Evolutionary conservation across 2,329 filamentous ascomycete genomes (phyloP).

Genomic region (Diaporthe sp.): DNA sequence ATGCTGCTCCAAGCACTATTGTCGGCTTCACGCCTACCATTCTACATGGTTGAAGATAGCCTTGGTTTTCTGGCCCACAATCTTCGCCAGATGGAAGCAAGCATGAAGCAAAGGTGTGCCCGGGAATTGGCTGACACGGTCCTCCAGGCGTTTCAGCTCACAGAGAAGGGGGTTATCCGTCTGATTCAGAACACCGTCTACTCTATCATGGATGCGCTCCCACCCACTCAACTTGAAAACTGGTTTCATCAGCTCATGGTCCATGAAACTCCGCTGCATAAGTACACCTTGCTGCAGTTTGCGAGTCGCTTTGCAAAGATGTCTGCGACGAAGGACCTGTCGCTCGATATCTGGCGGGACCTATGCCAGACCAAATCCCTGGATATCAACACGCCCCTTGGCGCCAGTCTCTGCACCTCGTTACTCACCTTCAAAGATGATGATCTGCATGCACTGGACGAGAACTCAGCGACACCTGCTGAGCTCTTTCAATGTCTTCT

Average conservation of each 20-base stretch:
- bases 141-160: constrained; percentile 41
- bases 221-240: constrained; percentile 46
- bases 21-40: constrained; percentile 35
- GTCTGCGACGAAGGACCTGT: constrained; percentile 54
- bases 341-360: constrained; percentile 60
- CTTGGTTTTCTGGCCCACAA: constrained; percentile 41
- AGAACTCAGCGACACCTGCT: constrained; percentile 62
- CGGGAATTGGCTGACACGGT: constrained; percentile 39
- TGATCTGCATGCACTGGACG: constrained; percentile 43
- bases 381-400: constrained; percentile 61
- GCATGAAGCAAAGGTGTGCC: constrained; percentile 3
- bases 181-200: constrained; percentile 56
- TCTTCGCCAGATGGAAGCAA: constrained; percentile 9
- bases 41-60: constrained; percentile 44
- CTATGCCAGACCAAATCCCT: constrained; percentile 52
- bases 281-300: constrained; percentile 63
- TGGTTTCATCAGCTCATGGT: constrained; percentile 54
- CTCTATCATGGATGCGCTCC: constrained; percentile 36
- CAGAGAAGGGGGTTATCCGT: constrained; percentile 44
- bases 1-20: constrained; percentile 45
- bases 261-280: constrained; percentile 52
- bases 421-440: constrained; percentile 63
- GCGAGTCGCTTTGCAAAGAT: constrained; percentile 60
- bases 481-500: constrained; percentile 70
- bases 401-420: constrained; percentile 70